Percentiles rank a stretch among this genome's conserved stretches.
Conservation (phyloP, 2,329 filamentous ascomycete species). For the Xylariomycetidae sp. region DNA sequence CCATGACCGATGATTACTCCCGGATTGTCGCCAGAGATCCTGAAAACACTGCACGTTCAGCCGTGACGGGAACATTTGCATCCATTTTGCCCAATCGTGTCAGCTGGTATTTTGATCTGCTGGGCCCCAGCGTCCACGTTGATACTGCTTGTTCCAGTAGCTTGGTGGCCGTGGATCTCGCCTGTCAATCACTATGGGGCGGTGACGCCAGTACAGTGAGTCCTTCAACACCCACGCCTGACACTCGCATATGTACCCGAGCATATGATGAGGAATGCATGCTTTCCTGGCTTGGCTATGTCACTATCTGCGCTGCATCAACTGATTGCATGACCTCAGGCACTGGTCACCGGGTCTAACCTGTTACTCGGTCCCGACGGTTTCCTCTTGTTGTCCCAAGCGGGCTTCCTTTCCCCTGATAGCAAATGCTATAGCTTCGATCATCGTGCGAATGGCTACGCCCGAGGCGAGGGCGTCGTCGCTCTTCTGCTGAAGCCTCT, state of each 20-base stretch:
- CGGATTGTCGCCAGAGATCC: constrained; percentile 27
- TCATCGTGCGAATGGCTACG: constrained; percentile 27
- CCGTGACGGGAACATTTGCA: constrained; percentile 25
- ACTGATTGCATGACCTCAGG: no score
- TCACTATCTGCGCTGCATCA: no score
- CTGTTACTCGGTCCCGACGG: constrained; percentile 25
- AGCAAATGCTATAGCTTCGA: constrained; percentile 23
- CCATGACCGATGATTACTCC: constrained; percentile 31
- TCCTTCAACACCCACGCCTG: no score
- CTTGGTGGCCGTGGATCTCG: constrained; percentile 11
- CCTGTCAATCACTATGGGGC: constrained; percentile 17
- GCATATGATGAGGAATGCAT: no score
- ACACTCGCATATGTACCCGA: no score
- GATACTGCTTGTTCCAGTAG: constrained; percentile 17
- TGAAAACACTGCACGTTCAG: constrained; percentile 26
- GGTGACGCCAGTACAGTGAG: constrained; percentile 20
- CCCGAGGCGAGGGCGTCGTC: constrained; percentile 45
- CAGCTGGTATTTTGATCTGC: constrained; percentile 34
- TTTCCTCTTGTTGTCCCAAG: constrained; percentile 18
- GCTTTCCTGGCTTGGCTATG: no score
- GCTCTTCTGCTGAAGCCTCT: constrained; percentile 46
- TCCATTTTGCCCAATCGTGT: constrained; percentile 33
- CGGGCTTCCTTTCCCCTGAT: constrained; percentile 35
- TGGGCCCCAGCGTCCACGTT: constrained; percentile 19
- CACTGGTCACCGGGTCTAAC: constrained; percentile 28